A percentile compares a stretch with the other conserved stretches of the same genome.
Evolutionary conservation across 345 rosid genomes (phyloP).

Genomic region (Noccaea bulbosa): DNA sequence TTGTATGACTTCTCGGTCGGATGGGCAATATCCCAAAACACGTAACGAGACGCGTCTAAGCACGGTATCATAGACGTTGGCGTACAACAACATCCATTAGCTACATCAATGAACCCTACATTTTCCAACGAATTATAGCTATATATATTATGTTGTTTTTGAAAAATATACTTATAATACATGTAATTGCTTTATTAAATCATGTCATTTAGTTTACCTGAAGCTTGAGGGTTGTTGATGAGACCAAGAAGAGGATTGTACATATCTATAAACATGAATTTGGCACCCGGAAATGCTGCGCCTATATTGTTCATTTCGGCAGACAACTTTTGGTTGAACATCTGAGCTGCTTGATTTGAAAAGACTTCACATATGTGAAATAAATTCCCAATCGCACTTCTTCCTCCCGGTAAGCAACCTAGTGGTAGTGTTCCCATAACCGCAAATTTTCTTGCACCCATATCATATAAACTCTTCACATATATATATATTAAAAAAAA

Average conservation of each 20-base stretch:
- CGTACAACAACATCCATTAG: constrained; percentile 38
- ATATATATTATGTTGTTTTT: neutral
- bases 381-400: constrained; percentile 45
- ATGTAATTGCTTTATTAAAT: constrained; percentile 1
- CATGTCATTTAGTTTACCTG: constrained; percentile 25
- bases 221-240: constrained; percentile 53
- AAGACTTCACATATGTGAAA: constrained; percentile 40
- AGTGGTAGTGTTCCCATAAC: constrained; percentile 46
- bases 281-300: constrained; percentile 43
- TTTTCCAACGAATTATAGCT: neutral
- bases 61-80: constrained; percentile 32
- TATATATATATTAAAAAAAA: neutral
- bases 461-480: constrained; percentile 44
- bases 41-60: constrained; percentile 35
- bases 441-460: constrained; percentile 72
- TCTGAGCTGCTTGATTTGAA: constrained; percentile 53
- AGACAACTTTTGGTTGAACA: constrained; percentile 58
- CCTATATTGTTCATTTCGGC: constrained; percentile 41
- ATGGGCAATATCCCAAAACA: constrained; percentile 46
- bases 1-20: constrained; percentile 38
- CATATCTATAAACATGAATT: constrained; percentile 52
- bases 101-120: constrained; percentile 33
- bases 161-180: neutral
- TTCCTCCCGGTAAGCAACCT: constrained; percentile 74
- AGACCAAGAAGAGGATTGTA: constrained; percentile 48